Evolutionary conservation across 2,329 filamentous ascomycete genomes (phyloP), one percentile per base, ranked within the genome.

Genomic region (Fusarium sp.): DNA sequence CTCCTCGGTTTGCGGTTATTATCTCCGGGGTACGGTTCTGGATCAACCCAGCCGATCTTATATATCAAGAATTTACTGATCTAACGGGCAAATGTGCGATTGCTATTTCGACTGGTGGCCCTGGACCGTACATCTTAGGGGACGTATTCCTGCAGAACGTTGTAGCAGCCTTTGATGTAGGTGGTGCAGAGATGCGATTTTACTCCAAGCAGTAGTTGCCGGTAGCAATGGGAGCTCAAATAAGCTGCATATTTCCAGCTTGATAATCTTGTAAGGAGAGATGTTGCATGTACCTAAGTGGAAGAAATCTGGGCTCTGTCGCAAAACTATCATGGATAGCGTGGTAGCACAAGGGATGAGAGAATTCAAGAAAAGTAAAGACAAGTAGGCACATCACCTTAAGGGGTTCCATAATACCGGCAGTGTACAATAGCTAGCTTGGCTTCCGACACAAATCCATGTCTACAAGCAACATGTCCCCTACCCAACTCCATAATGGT

Each of bases 71-170:
- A 40, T 71, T 82, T 19, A 71, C 77, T 11, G 82, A 86, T 48
- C 80, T 81, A 1, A 84, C 80, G 9, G 82, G 81, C 0, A 78
- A 83, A 49, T 87, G 84, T 70, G 81, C 83, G 63, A 79, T 83
- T 32, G 80, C 80, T 7, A 79, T 86, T 55, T 76, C 82, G 14
- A 82, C 75, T 46, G 83, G 83, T 2, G 80, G 79, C 0, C 65
- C 75, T 1, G 81, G 83, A 9, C 83, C 83, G 8, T 85, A 82
- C 58, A 82, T 86, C 23, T 71, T 87, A 32, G 84, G 85, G 0
- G 80, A 82, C 33, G 79, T 80, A 8, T 87, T 85, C 57, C 72
- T 87, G 61, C 81, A 85, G 71, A 86, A 83, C 55, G 82, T 83
- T 4, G 72, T 86, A 50, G 80, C 81, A 1, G 82, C 85, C 1